Base-by-base conservation (phyloP, 1,284 basidiomycete genomes). In the Cryptococcus sp. region DNA sequence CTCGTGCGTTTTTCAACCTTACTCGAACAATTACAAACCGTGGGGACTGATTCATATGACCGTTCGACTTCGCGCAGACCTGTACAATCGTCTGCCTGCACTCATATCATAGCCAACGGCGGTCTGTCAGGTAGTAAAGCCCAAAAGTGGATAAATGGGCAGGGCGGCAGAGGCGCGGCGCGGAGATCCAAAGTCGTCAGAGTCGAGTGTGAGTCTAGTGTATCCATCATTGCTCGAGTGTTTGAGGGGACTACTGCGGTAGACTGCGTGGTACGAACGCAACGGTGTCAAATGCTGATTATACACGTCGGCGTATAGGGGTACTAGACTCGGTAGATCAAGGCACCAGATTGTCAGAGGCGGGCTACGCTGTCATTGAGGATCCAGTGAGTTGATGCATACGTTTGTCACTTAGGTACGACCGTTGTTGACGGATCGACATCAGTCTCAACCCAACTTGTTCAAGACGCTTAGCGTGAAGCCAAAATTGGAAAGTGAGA, bases 71-170 rank as follows among this genome's bases (percentile, higher is more conserved):
- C 23, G 22, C 23, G 22, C 54, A 71, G 71, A 42, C 69, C 75
- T 1, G 66, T 72, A 49, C 70, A 69, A 50, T 68, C 56, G 20
- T 64, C 67, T 2, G 58, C 70, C 3, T 73, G 73, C 55, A 78
- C 78, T 11, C 77, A 79, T 59, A 71, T 78, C 25, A 65, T 79
- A 38, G 76, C 77, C 16, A 66, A 67, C 38, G 68, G 70, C n/a
- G 69, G 71, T 5, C 56, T 79, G 15, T 70, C 69, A 7, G 78
- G 76, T 3, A 67, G 61, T 10, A 79, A 79, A 58, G 65, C 75
- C 25, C 75, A 78, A 52, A 79, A 78, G 64, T 70, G 72, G 59
- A 72, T 79, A n/a, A 64, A 77, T 50, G 73, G 72, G 1, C 72
- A 75, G 41, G 77, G 69, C 1, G 59, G 59, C 3, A 52, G 71